These are phyloP conservation scores for Dendrobium chrysotoxum DNA, from an alignment of 106 monocot species.

Conservation along the genomic window DNA sequence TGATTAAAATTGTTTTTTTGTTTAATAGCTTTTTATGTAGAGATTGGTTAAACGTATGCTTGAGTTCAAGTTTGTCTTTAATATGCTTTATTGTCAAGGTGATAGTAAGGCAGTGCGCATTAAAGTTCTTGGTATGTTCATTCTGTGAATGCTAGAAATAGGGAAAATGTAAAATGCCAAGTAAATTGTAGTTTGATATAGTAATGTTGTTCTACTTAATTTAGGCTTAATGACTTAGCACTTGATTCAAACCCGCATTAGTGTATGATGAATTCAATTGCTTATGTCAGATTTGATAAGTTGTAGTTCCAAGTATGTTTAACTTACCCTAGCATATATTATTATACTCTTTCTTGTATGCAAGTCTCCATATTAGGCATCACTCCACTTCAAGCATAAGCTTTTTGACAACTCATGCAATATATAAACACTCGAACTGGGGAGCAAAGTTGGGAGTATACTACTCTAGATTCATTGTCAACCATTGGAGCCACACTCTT, in stretches of 20 bases:
- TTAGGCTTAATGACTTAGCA: no score
- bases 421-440: not conserved
- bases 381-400: not conserved
- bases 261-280: not conserved
- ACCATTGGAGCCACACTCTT: not conserved
- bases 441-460: not conserved
- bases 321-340: not conserved
- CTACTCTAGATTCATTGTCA: not conserved
- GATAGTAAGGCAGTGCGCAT: not conserved
- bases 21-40: not conserved
- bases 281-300: not conserved
- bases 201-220: no score
- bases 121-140: not conserved
- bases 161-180: not conserved
- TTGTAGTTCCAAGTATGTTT: not conserved
- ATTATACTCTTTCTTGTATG: not conserved
- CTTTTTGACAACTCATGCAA: not conserved
- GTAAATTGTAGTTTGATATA: no score
- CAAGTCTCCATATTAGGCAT: not conserved
- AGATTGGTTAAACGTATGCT: not conserved
- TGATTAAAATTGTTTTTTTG: not conserved
- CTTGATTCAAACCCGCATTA: not conserved
- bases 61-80: not conserved
- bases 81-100: not conserved
- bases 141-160: not conserved